Conservation (phyloP, 495 filamentous ascomycete species). For the Hypoxylon lienhwacheense region DNA sequence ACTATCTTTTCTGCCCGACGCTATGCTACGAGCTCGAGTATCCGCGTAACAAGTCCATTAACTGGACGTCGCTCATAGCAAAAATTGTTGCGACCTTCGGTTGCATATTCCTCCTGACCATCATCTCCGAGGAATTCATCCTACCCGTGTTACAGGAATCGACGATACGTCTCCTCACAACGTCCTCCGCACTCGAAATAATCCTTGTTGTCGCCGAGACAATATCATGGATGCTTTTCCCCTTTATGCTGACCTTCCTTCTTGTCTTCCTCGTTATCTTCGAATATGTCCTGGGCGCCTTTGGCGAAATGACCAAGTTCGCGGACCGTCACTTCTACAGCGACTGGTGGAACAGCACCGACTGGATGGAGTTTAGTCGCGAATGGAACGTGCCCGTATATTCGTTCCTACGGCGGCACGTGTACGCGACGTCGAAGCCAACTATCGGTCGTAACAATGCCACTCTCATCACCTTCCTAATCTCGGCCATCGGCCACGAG, state of each 20-base stretch:
- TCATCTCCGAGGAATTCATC: constrained; percentile 94
- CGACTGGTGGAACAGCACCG: constrained; percentile 91
- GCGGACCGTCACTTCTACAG: constrained; percentile 94
- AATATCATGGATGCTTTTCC: constrained; percentile 92
- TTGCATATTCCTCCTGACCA: constrained; percentile 90
- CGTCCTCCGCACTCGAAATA: constrained; percentile 62
- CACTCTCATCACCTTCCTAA: constrained; percentile 88
- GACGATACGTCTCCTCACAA: constrained; percentile 61
- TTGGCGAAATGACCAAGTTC: constrained; percentile 92
- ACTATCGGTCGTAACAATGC: constrained; percentile 77
- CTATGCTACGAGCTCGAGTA: constrained; percentile 98
- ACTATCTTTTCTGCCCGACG: constrained; percentile 91
- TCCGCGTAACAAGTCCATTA: constrained; percentile 70
- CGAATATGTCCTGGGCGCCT: constrained; percentile 92
- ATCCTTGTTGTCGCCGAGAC: constrained; percentile 83
- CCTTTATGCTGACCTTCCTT: constrained; percentile 95
- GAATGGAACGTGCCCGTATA: constrained; percentile 99
- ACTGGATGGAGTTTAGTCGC: constrained; percentile 94
- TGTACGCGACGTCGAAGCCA: constrained; percentile 77
- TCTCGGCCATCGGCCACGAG: constrained; percentile 87
- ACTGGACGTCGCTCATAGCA: constrained; percentile 80
- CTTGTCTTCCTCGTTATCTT: constrained; percentile 97
- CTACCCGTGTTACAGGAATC: constrained; percentile 85
- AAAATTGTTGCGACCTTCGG: constrained; percentile 93
- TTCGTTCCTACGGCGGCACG: constrained; percentile 92